These are phyloP conservation scores for Globisporangium alternatum DNA, from an alignment of 352 stramenopile genomes.

Conservation along the genomic window DNA sequence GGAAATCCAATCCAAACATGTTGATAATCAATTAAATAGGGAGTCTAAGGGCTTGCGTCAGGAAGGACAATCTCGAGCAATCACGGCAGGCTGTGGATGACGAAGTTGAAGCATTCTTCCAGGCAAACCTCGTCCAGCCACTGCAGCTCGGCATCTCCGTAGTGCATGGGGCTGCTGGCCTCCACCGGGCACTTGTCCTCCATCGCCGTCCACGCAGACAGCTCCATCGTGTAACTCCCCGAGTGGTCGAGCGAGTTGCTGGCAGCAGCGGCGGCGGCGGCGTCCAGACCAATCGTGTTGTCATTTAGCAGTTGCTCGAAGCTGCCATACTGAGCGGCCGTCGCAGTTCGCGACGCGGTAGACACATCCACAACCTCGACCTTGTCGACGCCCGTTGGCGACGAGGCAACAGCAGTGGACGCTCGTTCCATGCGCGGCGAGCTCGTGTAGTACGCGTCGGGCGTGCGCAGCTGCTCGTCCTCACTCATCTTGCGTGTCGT, in stretches of 20 bases:
- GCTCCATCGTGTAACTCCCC: background rate
- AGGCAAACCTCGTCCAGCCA: slow-evolving; percentile 18
- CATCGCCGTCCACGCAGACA: background rate
- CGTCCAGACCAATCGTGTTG: background rate
- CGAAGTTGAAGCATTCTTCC: slow-evolving; percentile 30
- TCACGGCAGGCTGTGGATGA: slow-evolving; percentile 25
- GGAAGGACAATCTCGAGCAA: background rate
- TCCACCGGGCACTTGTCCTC: background rate
- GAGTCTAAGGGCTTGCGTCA: background rate
- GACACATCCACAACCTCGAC: slow-evolving; percentile 7
- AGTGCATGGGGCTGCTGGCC: slow-evolving; percentile 9
- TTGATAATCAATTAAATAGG: slow-evolving; percentile 1
- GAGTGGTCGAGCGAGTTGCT: background rate
- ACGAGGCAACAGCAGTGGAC: background rate
- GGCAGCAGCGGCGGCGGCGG: background rate
- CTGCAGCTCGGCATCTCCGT: slow-evolving; percentile 19
- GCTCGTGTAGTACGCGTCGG: slow-evolving; percentile 12
- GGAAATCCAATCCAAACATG: background rate
- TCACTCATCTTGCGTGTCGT: slow-evolving; percentile 15
- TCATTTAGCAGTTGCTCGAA: slow-evolving; percentile 18
- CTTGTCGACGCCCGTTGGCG: slow-evolving; percentile 7
- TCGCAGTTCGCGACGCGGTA: background rate
- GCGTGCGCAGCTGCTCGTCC: slow-evolving; percentile 9
- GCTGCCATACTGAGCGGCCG: background rate
- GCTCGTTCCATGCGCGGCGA: background rate